Conservation (phyloP, 768 basidiomycete species). For the Mycena alexandri region DNA sequence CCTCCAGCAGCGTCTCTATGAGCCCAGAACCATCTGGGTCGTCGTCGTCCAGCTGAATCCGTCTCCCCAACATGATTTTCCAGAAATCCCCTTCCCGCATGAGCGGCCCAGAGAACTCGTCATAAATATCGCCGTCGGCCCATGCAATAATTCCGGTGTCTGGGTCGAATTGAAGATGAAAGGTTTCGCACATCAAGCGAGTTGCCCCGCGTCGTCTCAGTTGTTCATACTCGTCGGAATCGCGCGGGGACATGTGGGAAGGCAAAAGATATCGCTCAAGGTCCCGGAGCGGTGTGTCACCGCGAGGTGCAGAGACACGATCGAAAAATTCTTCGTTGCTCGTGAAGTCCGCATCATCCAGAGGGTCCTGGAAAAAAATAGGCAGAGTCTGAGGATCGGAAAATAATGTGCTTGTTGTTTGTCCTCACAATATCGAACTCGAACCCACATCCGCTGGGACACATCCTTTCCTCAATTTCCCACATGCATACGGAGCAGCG, state of each 20-base stretch:
- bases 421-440: conserved; percentile 29
- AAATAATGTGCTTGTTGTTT: background rate
- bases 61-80: conserved; percentile 56
- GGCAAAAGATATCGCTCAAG: conserved; percentile 32
- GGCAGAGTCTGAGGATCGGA: background rate
- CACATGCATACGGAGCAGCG: conserved; percentile 46
- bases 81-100: conserved; percentile 52
- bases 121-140: conserved; percentile 48
- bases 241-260: background rate
- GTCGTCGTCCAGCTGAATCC: conserved; percentile 49
- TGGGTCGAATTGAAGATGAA: conserved; percentile 47
- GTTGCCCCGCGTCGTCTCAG: conserved; percentile 51
- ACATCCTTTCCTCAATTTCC: conserved; percentile 49
- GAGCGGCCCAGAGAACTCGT: conserved; percentile 48
- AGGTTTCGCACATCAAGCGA: conserved; percentile 53
- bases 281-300: conserved; percentile 47
- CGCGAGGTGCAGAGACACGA: conserved; percentile 43
- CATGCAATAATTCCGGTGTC: conserved; percentile 51
- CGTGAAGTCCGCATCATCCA: conserved; percentile 37
- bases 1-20: conserved; percentile 49
- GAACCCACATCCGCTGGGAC: conserved; percentile 39
- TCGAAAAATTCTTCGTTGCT: conserved; percentile 40
- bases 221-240: conserved; percentile 43
- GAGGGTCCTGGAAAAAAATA: conserved; percentile 7
- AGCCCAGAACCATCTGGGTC: conserved; percentile 53